Evolutionary conservation across 148 eudicot species (phyloP).

Genomic region (Gaultheria prostrata): DNA sequence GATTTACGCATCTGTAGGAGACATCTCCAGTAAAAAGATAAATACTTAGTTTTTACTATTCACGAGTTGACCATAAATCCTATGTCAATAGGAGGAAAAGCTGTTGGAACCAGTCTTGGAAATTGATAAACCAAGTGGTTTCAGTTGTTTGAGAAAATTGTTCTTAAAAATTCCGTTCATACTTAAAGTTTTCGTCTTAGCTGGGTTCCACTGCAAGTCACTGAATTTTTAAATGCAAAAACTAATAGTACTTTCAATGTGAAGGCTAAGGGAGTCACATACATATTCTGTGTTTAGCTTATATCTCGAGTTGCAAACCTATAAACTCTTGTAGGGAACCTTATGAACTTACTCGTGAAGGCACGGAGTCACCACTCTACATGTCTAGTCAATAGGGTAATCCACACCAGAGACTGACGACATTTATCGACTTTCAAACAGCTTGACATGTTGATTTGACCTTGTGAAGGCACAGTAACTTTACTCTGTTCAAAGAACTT

Average conservation of each 20-base stretch:
- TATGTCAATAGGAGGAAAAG: background rate
- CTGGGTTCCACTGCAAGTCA: too few relatives aligned
- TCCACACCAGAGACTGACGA: background rate
- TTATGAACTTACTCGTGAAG: background rate
- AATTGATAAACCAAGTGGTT: slow-evolving; percentile 3
- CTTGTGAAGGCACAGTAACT: background rate
- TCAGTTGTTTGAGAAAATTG: background rate
- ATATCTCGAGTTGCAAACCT: background rate
- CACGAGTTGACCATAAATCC: background rate
- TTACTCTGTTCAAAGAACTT: background rate
- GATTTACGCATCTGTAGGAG: background rate
- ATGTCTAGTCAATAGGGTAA: background rate
- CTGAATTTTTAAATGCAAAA: too few relatives aligned
- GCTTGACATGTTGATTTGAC: background rate
- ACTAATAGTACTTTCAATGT: background rate
- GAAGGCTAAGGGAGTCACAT: background rate
- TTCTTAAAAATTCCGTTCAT: background rate
- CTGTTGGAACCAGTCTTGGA: background rate
- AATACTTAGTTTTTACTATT: background rate
- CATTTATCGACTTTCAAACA: background rate
- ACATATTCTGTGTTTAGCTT: background rate
- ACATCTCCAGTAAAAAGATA: background rate
- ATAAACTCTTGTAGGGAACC: background rate
- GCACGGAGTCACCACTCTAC: background rate
- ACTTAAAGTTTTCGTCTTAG: background rate